Percentiles rank a stretch among this genome's conserved stretches.
Evolutionary conservation across 441 rosid genomes (phyloP).

Genomic region (Euphorbia schlechtendalii): DNA sequence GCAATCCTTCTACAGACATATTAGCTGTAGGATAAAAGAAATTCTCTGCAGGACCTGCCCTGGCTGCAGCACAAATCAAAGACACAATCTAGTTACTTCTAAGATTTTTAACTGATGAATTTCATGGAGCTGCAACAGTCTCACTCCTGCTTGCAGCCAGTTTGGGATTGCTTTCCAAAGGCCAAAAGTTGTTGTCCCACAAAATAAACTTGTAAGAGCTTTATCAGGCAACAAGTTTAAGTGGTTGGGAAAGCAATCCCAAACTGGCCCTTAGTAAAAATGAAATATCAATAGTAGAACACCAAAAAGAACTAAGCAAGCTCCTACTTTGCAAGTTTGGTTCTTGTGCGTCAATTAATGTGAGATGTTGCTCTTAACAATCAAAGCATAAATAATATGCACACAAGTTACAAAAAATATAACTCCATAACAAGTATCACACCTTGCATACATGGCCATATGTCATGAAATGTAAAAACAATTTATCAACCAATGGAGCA

Average conservation of each 20-base stretch:
- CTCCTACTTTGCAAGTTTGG: slow-evolving; percentile 8
- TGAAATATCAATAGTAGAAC: slow-evolving; percentile 3
- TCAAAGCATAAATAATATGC: too few species aligned
- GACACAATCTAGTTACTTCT: slow-evolving; percentile 7
- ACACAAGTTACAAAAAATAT: too few species aligned
- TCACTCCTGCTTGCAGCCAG: not conserved
- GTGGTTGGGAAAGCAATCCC: too few species aligned
- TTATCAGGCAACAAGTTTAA: too few species aligned
- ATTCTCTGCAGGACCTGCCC: slow-evolving; percentile 45
- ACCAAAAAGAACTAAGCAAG: not conserved
- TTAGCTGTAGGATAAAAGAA: slow-evolving; percentile 54
- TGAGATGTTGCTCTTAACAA: not conserved
- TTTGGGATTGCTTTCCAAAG: too few species aligned
- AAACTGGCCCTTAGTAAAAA: not conserved
- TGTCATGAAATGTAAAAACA: slow-evolving; percentile 3
- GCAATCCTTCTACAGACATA: slow-evolving; percentile 43
- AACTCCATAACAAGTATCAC: not conserved
- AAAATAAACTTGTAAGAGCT: too few species aligned
- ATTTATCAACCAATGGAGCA: not conserved
- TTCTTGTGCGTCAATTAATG: not conserved
- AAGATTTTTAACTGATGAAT: slow-evolving; percentile 1
- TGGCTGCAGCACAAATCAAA: slow-evolving; percentile 37
- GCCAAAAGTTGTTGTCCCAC: too few species aligned
- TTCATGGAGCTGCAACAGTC: not conserved
- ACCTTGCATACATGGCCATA: not conserved